A percentile compares a stretch with the other conserved stretches of the same genome.
These are phyloP conservation scores for Aristolochia californica DNA, from an alignment of 164 flowering plant species.

Conservation along the genomic window DNA sequence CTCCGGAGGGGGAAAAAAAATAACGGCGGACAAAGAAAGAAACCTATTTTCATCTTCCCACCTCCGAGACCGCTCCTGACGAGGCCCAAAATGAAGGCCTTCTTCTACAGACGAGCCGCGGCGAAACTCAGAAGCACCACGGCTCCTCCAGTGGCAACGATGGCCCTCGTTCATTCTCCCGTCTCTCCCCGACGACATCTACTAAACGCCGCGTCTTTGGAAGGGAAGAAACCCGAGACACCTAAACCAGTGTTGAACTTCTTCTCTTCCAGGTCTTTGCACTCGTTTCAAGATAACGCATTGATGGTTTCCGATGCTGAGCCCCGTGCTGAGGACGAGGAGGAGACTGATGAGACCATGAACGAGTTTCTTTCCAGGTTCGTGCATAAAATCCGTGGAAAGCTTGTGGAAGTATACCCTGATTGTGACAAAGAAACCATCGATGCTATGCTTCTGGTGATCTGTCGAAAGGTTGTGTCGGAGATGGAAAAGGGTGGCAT, in stretches of 20 bases:
- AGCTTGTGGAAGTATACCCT: slow-evolving; percentile 43
- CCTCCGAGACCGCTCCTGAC: too few species aligned
- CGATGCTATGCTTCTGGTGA: slow-evolving; percentile 67
- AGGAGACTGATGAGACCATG: slow-evolving; percentile 28
- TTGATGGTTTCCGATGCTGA: not conserved
- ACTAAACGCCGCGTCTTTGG: not conserved
- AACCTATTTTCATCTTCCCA: too few species aligned
- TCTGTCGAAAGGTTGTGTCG: slow-evolving; percentile 55
- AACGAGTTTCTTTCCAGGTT: slow-evolving; percentile 79
- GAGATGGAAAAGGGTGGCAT: slow-evolving; percentile 59
- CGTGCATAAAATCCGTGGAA: slow-evolving; percentile 63
- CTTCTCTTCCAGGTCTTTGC: slow-evolving; percentile 12
- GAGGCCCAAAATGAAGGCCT: slow-evolving; percentile 15
- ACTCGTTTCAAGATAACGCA: slow-evolving; percentile 17
- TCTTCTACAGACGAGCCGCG: slow-evolving; percentile 16
- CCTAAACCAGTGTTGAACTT: slow-evolving; percentile 6
- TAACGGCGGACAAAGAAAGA: too few species aligned
- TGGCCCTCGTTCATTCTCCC: slow-evolving; percentile 5
- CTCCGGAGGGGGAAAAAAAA: too few species aligned
- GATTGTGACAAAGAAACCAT: slow-evolving; percentile 51
- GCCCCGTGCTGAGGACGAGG: slow-evolving; percentile 2
- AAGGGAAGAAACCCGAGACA: not conserved
- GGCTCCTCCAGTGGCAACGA: slow-evolving; percentile 10
- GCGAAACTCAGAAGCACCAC: slow-evolving; percentile 19
- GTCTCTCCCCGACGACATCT: not conserved